These are phyloP conservation scores for Calonectria pseudoturangicola DNA, from an alignment of 2,329 filamentous ascomycete species.

Conservation along the genomic window DNA sequence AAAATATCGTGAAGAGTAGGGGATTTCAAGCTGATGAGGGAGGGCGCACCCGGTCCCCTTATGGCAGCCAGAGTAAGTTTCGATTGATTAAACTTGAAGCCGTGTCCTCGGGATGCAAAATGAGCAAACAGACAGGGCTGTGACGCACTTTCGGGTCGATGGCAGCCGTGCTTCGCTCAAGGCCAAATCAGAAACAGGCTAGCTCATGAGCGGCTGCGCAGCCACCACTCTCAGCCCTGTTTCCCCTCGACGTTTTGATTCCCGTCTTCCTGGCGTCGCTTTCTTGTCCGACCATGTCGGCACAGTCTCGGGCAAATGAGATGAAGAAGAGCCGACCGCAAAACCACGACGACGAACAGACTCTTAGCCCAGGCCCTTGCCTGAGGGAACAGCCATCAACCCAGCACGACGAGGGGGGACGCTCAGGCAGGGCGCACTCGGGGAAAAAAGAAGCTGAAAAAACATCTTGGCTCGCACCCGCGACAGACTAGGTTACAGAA, in stretches of 20 bases:
- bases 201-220: neutral
- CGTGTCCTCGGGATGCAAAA: neutral
- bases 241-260: constrained; percentile 2
- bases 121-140: constrained; percentile 3
- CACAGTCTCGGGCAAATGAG: constrained; percentile 14
- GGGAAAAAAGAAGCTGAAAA: neutral
- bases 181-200: constrained; percentile 12
- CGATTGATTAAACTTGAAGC: neutral
- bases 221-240: constrained; percentile 14
- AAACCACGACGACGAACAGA: neutral
- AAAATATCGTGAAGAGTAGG: neutral
- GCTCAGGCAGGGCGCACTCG: neutral
- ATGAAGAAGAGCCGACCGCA: constrained; percentile 14
- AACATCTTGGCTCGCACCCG: no score
- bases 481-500: neutral
- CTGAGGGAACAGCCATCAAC: no score
- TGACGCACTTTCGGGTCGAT: neutral
- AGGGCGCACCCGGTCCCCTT: constrained; percentile 16
- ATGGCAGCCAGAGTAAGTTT: neutral
- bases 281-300: constrained; percentile 13
- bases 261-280: constrained; percentile 3
- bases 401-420: no score
- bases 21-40: neutral
- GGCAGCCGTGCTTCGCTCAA: constrained; percentile 1
- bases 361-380: neutral